These are phyloP conservation scores for Perkinsus marinus DNA, from an alignment of 169 alveolate genomes.

Conservation along the genomic window DNA sequence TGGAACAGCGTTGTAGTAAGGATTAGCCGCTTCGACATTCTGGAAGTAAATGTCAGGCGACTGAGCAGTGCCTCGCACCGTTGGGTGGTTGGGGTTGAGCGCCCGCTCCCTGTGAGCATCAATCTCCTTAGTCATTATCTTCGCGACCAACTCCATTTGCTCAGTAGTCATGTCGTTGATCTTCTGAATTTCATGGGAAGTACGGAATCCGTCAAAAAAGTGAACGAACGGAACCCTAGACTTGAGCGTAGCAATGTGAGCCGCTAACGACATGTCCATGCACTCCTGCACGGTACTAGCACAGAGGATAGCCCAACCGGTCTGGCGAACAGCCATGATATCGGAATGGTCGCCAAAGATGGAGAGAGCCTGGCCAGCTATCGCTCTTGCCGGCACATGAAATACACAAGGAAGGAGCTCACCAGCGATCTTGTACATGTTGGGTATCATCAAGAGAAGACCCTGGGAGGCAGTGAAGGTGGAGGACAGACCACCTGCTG, in stretches of 20 bases:
- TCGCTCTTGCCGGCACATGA: constrained; percentile 41
- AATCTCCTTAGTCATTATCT: neutral
- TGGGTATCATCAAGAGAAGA: constrained; percentile 37
- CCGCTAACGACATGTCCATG: constrained; percentile 32
- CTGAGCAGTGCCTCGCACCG: constrained; percentile 41
- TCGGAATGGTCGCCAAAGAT: constrained; percentile 46
- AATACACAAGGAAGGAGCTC: constrained; percentile 42
- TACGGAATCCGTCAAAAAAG: constrained; percentile 42
- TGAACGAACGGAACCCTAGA: constrained; percentile 37
- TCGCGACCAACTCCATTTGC: neutral
- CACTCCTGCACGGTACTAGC: constrained; percentile 40
- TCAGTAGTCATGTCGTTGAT: constrained; percentile 2
- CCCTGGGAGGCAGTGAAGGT: constrained; percentile 46
- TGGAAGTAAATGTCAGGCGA: constrained; percentile 40
- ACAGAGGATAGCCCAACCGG: constrained; percentile 43
- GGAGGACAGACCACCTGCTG: constrained; percentile 33
- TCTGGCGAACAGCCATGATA: constrained; percentile 39
- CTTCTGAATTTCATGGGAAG: constrained; percentile 40
- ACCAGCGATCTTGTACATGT: constrained; percentile 44
- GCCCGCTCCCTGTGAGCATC: constrained; percentile 9
- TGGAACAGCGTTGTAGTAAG: constrained; percentile 34
- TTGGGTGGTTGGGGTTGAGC: constrained; percentile 45
- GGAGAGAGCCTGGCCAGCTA: constrained; percentile 42
- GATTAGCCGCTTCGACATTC: constrained; percentile 34
- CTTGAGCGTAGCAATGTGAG: constrained; percentile 37